These are phyloP conservation scores for Fusarium sp. DNA, from an alignment of 2,329 filamentous ascomycete species.

Conservation along the genomic window DNA sequence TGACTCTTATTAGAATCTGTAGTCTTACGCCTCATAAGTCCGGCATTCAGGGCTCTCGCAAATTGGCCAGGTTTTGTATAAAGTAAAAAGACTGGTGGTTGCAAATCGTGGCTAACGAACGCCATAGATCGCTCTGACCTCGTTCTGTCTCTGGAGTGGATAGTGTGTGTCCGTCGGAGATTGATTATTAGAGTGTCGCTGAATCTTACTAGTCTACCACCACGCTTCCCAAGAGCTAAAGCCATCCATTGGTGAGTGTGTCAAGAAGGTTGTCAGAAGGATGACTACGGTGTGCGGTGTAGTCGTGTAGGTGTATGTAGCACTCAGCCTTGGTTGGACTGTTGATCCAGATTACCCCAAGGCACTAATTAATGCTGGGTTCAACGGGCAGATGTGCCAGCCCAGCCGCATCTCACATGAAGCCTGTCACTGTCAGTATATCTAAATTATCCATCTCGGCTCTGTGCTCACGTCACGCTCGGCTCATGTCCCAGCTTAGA, in stretches of 20 bases:
- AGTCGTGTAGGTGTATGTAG: not conserved
- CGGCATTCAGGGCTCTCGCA: slow-evolving; percentile 1
- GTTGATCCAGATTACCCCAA: slow-evolving; percentile 26
- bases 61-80: slow-evolving; percentile 3
- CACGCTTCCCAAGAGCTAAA: not conserved
- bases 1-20: slow-evolving; percentile 17
- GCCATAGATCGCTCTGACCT: slow-evolving; percentile 28
- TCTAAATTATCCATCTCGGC: slow-evolving; percentile 12
- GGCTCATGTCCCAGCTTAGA: slow-evolving; percentile 12
- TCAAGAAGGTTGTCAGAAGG: not conserved
- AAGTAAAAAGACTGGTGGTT: not conserved
- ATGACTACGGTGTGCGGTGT: not conserved
- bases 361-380: slow-evolving; percentile 20
- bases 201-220: slow-evolving; percentile 3
- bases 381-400: slow-evolving; percentile 17
- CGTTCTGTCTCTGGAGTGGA: not conserved
- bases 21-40: slow-evolving; percentile 3
- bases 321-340: slow-evolving; percentile 8
- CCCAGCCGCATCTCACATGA: slow-evolving; percentile 19
- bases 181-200: slow-evolving; percentile 2
- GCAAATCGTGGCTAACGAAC: slow-evolving; percentile 15
- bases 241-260: not conserved
- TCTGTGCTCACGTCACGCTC: slow-evolving; percentile 31
- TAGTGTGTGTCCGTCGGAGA: not conserved
- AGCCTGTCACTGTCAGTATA: slow-evolving; percentile 1